A percentile compares a stretch with the other conserved stretches of the same genome.
Evolutionary conservation across 2,329 filamentous ascomycete genomes (phyloP).

Genomic region (Didymella arachidicola): DNA sequence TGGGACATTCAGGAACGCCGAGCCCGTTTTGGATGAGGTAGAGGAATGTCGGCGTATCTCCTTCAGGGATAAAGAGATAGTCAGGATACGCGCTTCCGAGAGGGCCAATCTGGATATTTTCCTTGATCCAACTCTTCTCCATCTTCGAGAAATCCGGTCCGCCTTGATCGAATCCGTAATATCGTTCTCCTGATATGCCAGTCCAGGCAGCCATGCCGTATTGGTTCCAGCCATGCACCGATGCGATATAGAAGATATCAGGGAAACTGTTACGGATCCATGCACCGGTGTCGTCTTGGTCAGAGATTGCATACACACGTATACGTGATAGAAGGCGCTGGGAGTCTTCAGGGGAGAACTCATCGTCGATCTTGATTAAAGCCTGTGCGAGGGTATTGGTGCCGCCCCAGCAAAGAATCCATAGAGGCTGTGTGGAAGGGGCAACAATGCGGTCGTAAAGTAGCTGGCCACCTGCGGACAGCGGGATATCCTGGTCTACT

Average conservation of each 20-base stretch:
- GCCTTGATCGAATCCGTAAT: constrained; percentile 58
- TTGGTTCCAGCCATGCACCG: constrained; percentile 64
- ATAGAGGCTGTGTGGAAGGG: constrained; percentile 56
- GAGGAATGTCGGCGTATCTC: constrained; percentile 61
- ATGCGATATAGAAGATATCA: constrained; percentile 64
- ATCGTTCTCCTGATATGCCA: constrained; percentile 62
- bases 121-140: constrained; percentile 60
- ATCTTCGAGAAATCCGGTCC: constrained; percentile 60
- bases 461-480: constrained; percentile 56
- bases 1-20: constrained; percentile 56
- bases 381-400: constrained; percentile 62
- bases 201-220: constrained; percentile 64
- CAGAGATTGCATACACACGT: constrained; percentile 60
- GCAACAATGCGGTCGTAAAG: constrained; percentile 55
- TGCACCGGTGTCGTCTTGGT: constrained; percentile 65
- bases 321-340: constrained; percentile 44
- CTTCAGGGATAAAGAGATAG: constrained; percentile 62
- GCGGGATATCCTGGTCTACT: constrained; percentile 39
- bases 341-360: constrained; percentile 44
- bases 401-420: constrained; percentile 63
- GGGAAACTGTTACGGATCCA: constrained; percentile 65
- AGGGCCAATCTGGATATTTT: constrained; percentile 62
- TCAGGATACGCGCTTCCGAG: constrained; percentile 55
- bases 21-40: constrained; percentile 60
- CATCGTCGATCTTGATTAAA: constrained; percentile 52